These are phyloP conservation scores for Aspergillus coremiiformis DNA, from an alignment of 495 filamentous ascomycete genomes.

Conservation along the genomic window DNA sequence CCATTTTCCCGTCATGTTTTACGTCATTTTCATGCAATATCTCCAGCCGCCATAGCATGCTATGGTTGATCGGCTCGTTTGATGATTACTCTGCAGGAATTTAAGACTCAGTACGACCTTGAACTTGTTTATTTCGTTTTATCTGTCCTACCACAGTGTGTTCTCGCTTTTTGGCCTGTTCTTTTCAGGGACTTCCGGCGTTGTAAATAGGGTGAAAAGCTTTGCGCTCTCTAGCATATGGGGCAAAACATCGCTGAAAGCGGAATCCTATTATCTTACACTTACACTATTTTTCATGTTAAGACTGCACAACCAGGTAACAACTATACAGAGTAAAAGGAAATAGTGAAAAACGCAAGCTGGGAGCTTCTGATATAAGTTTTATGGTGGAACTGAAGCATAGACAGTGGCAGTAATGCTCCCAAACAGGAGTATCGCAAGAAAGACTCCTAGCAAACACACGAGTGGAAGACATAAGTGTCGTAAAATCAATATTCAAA, in stretches of 20 bases:
- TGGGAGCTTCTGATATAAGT: neutral
- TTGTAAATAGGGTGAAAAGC: conserved; percentile 8
- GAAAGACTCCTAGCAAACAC: neutral
- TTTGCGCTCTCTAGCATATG: neutral
- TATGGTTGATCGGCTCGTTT: neutral
- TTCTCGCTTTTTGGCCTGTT: neutral
- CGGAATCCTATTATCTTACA: neutral
- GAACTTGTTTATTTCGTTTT: neutral
- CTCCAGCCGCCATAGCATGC: neutral
- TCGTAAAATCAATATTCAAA: conserved; percentile 12
- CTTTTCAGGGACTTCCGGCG: conserved; percentile 2
- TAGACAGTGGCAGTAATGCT: conserved; percentile 14
- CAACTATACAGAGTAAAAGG: conserved; percentile 17
- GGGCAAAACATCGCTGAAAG: neutral
- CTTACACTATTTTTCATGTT: conserved; percentile 32
- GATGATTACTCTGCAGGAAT: neutral
- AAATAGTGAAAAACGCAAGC: conserved; percentile 3
- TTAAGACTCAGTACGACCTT: neutral
- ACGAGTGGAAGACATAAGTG: neutral
- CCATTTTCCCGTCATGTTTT: neutral
- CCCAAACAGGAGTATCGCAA: conserved; percentile 6
- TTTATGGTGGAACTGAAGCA: neutral
- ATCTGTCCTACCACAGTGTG: neutral
- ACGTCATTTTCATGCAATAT: neutral
- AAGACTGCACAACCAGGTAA: conserved; percentile 15